phyloP scores from a whole-genome alignment of 371 early-diverging fungal genomes.

The Aphelidium insulamus region DNA sequence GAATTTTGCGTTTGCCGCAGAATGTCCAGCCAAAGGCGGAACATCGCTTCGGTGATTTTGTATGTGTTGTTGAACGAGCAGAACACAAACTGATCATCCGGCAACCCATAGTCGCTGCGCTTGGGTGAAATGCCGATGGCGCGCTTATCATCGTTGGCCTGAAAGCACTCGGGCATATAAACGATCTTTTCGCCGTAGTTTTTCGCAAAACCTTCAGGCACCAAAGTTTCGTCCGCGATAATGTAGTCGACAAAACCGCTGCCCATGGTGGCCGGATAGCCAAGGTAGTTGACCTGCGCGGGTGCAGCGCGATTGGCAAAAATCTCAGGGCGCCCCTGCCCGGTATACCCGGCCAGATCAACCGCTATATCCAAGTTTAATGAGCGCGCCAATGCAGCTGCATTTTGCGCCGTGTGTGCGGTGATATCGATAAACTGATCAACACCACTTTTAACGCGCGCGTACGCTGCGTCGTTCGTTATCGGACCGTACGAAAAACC shows the following conservation, averaged over 20 bases:
- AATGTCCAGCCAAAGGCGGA: constrained; percentile 62
- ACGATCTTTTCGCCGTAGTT: constrained; percentile 61
- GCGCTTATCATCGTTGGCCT: constrained; percentile 43
- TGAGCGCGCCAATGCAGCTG: too few species aligned
- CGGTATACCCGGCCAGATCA: constrained; percentile 83
- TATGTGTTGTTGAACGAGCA: constrained; percentile 89
- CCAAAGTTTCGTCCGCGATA: constrained; percentile 18
- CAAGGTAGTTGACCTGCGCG: constrained; percentile 75
- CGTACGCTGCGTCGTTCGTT: constrained; percentile 27
- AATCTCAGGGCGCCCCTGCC: constrained; percentile 76
- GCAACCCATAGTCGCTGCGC: constrained; percentile 20
- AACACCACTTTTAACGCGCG: too few species aligned
- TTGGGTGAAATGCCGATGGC: constrained; percentile 11
- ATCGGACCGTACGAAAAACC: constrained; percentile 73
- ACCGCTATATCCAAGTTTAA: too few species aligned
- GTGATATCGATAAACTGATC: constrained; percentile 58
- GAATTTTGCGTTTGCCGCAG: constrained; percentile 54
- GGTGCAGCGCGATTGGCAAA: constrained; percentile 79
- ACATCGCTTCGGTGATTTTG: constrained; percentile 58
- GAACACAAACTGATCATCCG: constrained; percentile 63
- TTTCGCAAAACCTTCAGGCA: constrained; percentile 9
- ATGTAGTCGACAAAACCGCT: constrained; percentile 82
- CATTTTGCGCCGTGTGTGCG: constrained; percentile 35
- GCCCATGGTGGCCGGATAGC: constrained; percentile 76
- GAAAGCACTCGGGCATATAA: constrained; percentile 80